Evolutionary conservation across 208 protist species (phyloP), one percentile per base, ranked within the genome.

Genomic region (Leishmania martiniquensis): DNA sequence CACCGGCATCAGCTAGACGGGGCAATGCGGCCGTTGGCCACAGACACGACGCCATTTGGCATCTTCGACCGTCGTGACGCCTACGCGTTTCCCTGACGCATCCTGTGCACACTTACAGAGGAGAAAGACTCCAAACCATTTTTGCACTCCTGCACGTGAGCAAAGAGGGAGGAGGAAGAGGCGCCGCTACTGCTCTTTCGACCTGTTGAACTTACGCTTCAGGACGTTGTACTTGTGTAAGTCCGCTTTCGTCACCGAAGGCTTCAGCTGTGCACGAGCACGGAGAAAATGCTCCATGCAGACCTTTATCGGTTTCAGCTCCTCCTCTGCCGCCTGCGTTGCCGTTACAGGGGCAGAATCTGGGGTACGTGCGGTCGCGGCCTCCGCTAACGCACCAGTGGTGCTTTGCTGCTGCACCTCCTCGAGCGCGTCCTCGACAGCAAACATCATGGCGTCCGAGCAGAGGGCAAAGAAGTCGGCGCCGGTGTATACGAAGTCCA

Each of bases 391-490:
- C 29, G 51, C 34, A 9, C 44, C 71, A 9, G 72, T 67, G 1
- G 66, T 49, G 4, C 80, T 69, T 10, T 76, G 60, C 25, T 59
- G 49, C n/a, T 79, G 80, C 62, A 83, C 72, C 25, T 75, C 44
- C 67, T 93, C 85, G 9, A 97, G 75, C 39, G 87, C 83, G 47
- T 98, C 92, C 44, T 97, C 87, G n/a, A 99, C 92, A 22, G 98
- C 96, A 73, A 91, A 89, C 86, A 99, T 95, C 85, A 98, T 96
- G 4, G 98, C 98, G 82, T 99, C 98, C 10, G 95, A 94, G 86
- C 96, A 98, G 10, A 99, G 80, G 20, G 96, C 93, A 49, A 97
- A 97, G 62, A 99, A 89, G 82, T 99, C 99, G 4, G 99, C 99
- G 29, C 99, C 99, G 39, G 94, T 98, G 84, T 98, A 99, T 17